Evolutionary conservation across 177 flowering plant genomes (phyloP).

Genomic region (Tripterygium wilfordii): DNA sequence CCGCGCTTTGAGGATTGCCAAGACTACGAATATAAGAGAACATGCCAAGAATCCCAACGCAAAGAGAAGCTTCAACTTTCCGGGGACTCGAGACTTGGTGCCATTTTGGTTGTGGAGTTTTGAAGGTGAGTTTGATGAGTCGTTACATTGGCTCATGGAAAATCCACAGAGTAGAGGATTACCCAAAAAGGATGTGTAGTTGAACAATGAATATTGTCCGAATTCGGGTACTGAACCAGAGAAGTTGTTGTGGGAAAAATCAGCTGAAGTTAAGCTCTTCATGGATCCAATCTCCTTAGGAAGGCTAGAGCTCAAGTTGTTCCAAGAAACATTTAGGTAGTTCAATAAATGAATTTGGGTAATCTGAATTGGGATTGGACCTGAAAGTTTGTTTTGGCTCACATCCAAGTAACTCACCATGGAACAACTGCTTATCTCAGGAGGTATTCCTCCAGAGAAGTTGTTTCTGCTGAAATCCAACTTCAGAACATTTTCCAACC

Average conservation of each 20-base stretch:
- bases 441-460: conserved; percentile 47
- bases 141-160: conserved; percentile 29
- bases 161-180: conserved; percentile 63
- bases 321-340: conserved; percentile 64
- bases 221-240: conserved; percentile 49
- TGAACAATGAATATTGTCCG: conserved; percentile 56
- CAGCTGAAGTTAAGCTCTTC: conserved; percentile 70
- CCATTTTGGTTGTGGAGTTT: conserved; percentile 9
- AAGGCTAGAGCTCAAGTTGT: conserved; percentile 40
- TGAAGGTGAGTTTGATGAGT: conserved; percentile 18
- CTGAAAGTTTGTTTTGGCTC: conserved; percentile 61
- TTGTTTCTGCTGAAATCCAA: conserved; percentile 58
- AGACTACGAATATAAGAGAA: conserved; percentile 35
- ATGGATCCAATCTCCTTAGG: conserved; percentile 58
- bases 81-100: conserved; percentile 27
- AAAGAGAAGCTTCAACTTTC: conserved; percentile 46
- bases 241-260: conserved; percentile 68
- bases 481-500: conserved; percentile 30
- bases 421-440: conserved; percentile 40
- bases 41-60: conserved; percentile 46
- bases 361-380: conserved; percentile 52
- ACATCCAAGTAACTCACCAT: conserved; percentile 54
- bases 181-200: conserved; percentile 52
- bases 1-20: conserved; percentile 45
- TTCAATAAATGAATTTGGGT: conserved; percentile 51